A percentile compares a stretch with the other conserved stretches of the same genome.
Conservation (phyloP, 805 yeast genomes). For the Blastobotrys americana region DNA sequence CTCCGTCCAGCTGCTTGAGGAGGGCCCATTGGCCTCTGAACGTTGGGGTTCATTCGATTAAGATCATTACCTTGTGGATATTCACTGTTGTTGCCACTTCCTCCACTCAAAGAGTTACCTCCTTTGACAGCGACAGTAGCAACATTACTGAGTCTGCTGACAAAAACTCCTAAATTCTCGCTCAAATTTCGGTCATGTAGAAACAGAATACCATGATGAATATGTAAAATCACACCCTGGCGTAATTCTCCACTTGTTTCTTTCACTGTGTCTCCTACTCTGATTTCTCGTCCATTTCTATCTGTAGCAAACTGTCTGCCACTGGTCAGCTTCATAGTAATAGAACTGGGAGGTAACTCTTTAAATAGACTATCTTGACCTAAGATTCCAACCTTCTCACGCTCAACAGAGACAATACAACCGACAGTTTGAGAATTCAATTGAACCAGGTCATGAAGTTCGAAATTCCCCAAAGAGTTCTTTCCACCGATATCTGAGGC, state of each 20-base stretch:
- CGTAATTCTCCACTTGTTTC: slow-evolving; percentile 78
- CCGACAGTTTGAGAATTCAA: slow-evolving; percentile 82
- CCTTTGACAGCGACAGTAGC: slow-evolving; percentile 82
- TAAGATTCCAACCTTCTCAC: slow-evolving; percentile 72
- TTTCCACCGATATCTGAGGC: slow-evolving; percentile 82
- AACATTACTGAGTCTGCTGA: slow-evolving; percentile 64
- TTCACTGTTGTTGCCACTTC: background rate
- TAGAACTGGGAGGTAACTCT: slow-evolving; percentile 70
- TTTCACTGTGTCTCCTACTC: slow-evolving; percentile 87
- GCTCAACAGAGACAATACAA: slow-evolving; percentile 82
- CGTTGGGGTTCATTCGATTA: slow-evolving; percentile 79
- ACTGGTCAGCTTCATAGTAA: slow-evolving; percentile 65
- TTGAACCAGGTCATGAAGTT: slow-evolving; percentile 83
- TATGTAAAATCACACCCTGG: slow-evolving; percentile 82
- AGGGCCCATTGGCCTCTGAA: slow-evolving; percentile 38
- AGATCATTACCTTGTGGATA: slow-evolving; percentile 40
- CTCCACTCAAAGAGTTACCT: slow-evolving; percentile 44
- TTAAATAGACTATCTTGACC: slow-evolving; percentile 74
- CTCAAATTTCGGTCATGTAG: slow-evolving; percentile 68
- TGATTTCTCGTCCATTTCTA: slow-evolving; percentile 71
- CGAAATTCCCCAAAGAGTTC: slow-evolving; percentile 69
- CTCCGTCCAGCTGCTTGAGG: slow-evolving; percentile 70
- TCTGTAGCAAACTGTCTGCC: slow-evolving; percentile 69
- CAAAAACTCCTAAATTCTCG: slow-evolving; percentile 90
- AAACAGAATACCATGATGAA: slow-evolving; percentile 73